Base-by-base conservation (phyloP, 495 filamentous ascomycete species). In the Penicillium daleae region DNA sequence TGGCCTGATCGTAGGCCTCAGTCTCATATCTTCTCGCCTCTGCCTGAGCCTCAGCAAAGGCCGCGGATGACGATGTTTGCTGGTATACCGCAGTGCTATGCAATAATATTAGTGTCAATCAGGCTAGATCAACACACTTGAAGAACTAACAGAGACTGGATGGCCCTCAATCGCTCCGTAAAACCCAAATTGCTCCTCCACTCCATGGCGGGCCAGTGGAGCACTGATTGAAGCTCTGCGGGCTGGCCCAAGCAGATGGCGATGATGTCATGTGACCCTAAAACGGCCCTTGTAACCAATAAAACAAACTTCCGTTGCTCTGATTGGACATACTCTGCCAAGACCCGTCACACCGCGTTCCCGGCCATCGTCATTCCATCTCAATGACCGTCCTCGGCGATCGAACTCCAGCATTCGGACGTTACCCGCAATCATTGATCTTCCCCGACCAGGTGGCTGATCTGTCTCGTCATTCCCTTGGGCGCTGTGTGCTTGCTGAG, bases 61-160 rank as follows among this genome's bases (percentile, higher is more conserved):
- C 74, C 27, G 69, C 61, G 4, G 75, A 67, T 4, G 76, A 78
- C 12, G 69, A 77, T 10, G 70, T 61, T 54, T 67, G 71, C 61
- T 79, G 78, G 49, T 79, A 82, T 21, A 77, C 78, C 5, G 74
- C 71, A 27, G 79, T 81, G 56, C 85, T 87, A 64, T 51, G 24
- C 15, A 50, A 26, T 22, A 19, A 32, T 24, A 57, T 76, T 17
- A 74, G 65, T 42, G 17, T 17, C 17, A 6, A 54, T 61, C 21
- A 35, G 2, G 22, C 46, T n/a, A 9, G 39, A 44, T 40, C 29
- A 19, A 32, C 17, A 32, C 17, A 42, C n/a, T 26, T 33, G 46
- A 46, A 50, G 31, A 35, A 63, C 79, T 73, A 56, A 80, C 79
- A 82, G 73, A 31, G 79, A 78, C 65, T 81, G 77, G 51, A 85